phyloP scores from a whole-genome alignment of 2,329 filamentous ascomycete species.

The Hawksworthiomyces lignivorus region DNA sequence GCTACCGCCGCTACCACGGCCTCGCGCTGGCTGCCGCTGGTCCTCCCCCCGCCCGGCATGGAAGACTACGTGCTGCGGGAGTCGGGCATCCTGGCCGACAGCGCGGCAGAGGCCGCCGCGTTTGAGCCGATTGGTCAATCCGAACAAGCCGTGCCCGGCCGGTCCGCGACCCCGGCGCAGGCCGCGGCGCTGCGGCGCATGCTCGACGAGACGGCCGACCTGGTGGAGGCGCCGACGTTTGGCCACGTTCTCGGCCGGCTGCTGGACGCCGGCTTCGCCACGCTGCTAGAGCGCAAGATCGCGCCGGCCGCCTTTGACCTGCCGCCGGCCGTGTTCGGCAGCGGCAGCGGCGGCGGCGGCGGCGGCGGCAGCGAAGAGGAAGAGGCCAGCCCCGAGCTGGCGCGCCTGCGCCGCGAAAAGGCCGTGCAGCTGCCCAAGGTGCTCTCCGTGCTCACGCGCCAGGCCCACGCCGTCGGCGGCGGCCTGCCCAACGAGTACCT shows the following conservation, averaged over 20 bases:
- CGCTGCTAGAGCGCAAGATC: constrained; percentile 75
- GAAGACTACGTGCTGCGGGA: constrained; percentile 80
- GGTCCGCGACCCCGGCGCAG: constrained; percentile 24
- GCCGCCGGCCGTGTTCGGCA: constrained; percentile 21
- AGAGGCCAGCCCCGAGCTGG: constrained; percentile 36
- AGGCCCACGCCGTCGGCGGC: constrained; percentile 82
- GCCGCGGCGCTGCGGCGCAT: constrained; percentile 64
- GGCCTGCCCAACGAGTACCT: constrained; percentile 66
- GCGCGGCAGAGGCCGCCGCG: constrained; percentile 28
- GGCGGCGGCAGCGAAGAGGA: constrained; percentile 10
- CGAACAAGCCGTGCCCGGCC: background rate
- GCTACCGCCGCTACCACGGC: constrained; percentile 17
- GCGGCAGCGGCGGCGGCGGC: background rate
- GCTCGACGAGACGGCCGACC: constrained; percentile 89
- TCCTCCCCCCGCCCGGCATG: constrained; percentile 71
- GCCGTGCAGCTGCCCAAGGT: constrained; percentile 70
- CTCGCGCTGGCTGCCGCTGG: constrained; percentile 66
- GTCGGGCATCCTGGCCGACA: constrained; percentile 65
- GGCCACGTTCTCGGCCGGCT: constrained; percentile 76
- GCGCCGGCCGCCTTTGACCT: constrained; percentile 70
- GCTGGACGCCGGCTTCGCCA: constrained; percentile 79
- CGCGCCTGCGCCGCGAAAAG: constrained; percentile 51
- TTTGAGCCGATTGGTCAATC: constrained; percentile 22
- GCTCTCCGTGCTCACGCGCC: constrained; percentile 79
- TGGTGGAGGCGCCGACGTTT: constrained; percentile 91